Percentiles rank a stretch among this genome's conserved stretches.
Evolutionary conservation across 2,329 filamentous ascomycete genomes (phyloP).

Genomic region (Aspergillus latus): DNA sequence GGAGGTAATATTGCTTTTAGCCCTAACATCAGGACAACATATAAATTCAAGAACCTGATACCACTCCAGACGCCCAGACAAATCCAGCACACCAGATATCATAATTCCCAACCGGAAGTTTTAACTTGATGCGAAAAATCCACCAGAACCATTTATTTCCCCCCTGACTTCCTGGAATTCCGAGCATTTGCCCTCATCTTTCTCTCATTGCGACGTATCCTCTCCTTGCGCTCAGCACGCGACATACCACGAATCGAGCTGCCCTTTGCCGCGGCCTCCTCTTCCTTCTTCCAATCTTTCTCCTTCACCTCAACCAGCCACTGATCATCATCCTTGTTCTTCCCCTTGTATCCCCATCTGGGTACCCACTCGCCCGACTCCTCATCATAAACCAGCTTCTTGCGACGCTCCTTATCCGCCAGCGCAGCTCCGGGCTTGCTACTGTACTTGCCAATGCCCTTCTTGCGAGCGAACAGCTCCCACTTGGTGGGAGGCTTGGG

Average conservation of each 20-base stretch:
- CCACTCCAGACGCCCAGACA: slow-evolving; percentile 27
- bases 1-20: slow-evolving; percentile 17
- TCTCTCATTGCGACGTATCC: slow-evolving; percentile 63
- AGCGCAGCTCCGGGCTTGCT: slow-evolving; percentile 54
- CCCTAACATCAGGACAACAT: slow-evolving; percentile 13
- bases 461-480: slow-evolving; percentile 94
- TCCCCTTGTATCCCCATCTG: slow-evolving; percentile 92
- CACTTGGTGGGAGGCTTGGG: slow-evolving; percentile 86
- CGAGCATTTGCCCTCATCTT: slow-evolving; percentile 67
- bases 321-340: slow-evolving; percentile 78
- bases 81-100: slow-evolving; percentile 23
- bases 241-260: slow-evolving; percentile 65
- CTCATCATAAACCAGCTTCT: slow-evolving; percentile 81
- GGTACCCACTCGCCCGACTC: slow-evolving; percentile 82
- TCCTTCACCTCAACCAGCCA: slow-evolving; percentile 93
- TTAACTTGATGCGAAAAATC: slow-evolving; percentile 12
- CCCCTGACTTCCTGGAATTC: slow-evolving; percentile 41
- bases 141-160: slow-evolving; percentile 21
- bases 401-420: slow-evolving; percentile 64
- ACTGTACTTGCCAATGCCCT: slow-evolving; percentile 86
- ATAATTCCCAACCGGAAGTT: slow-evolving; percentile 5
- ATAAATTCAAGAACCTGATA: slow-evolving; percentile 21
- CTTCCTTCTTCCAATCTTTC: slow-evolving; percentile 69
- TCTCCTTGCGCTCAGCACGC: slow-evolving; percentile 67
- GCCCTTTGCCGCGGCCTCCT: slow-evolving; percentile 55